These are phyloP conservation scores for Basipetospora chlamydospora DNA, from an alignment of 2,329 filamentous ascomycete genomes.

Conservation along the genomic window DNA sequence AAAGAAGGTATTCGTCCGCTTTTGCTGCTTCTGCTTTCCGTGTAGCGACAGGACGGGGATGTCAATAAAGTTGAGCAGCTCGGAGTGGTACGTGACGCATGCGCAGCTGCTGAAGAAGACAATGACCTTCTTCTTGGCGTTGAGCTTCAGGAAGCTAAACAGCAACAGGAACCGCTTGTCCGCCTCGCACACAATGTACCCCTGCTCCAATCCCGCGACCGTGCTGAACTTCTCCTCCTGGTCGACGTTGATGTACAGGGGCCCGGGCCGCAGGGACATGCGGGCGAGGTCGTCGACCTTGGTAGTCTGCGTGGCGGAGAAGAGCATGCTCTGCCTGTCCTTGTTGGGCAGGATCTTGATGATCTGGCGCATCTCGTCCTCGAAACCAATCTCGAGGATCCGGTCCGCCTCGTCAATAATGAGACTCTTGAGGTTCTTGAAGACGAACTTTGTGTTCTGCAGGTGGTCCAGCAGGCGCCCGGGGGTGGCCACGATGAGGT, in stretches of 20 bases:
- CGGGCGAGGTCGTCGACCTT: slow-evolving; percentile 95
- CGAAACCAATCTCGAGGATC: slow-evolving; percentile 93
- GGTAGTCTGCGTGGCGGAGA: slow-evolving; percentile 95
- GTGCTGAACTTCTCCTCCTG: slow-evolving; percentile 80
- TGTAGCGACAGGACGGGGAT: slow-evolving; percentile 75
- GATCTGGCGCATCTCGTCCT: slow-evolving; percentile 95
- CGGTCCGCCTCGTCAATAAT: slow-evolving; percentile 96
- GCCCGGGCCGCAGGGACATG: slow-evolving; percentile 81
- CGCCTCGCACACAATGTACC: slow-evolving; percentile 84
- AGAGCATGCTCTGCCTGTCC: slow-evolving; percentile 89
- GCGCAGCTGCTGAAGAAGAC: slow-evolving; percentile 91
- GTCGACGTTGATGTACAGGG: slow-evolving; percentile 95
- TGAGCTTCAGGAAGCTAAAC: slow-evolving; percentile 79
- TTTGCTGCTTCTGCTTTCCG: slow-evolving; percentile 97
- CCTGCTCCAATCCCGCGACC: slow-evolving; percentile 86
- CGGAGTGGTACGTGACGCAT: slow-evolving; percentile 89
- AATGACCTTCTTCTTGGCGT: slow-evolving; percentile 92
- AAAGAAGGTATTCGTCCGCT: slow-evolving; percentile 97
- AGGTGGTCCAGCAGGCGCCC: slow-evolving; percentile 87
- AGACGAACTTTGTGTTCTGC: slow-evolving; percentile 73
- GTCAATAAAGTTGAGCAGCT: slow-evolving; percentile 96
- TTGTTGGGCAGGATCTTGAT: slow-evolving; percentile 85
- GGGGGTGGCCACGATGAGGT: slow-evolving; percentile 85
- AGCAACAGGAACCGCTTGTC: slow-evolving; percentile 89
- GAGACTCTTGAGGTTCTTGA: slow-evolving; percentile 84